Base-by-base conservation (phyloP, 1,139 yeast species). In the Candida dubliniensis region DNA sequence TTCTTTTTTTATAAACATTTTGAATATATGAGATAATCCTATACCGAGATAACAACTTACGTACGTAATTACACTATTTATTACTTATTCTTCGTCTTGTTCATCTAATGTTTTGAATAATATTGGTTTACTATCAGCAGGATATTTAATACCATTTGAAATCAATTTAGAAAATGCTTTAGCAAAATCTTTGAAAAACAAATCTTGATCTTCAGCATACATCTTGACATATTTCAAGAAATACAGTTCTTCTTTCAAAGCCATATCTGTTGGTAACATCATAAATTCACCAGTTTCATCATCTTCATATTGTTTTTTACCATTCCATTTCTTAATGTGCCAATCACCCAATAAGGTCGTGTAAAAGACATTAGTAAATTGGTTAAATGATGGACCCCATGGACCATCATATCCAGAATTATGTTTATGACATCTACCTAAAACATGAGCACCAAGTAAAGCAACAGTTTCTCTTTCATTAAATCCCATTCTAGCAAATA, bases 241-340 rank as follows among this genome's bases (percentile, higher is more conserved):
- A 50, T 71, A 71, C 40, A 79, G 71, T 60, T 86, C 93, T 60
- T 82, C 80, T 46, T 82, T 72, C 56, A 89, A 67, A 2, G 91
- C 85, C 69, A 81, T 78, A 62, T 89, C 96, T 26, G 96, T 79
- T 38, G 95, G 95, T 58, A 89, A 71, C 96, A 89, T 89, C 96
- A 89, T 89, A 56, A 84, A 77, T n/a, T 81, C 70, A 42, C 85
- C 84, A 50, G 86, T 76, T 53, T 79, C 84, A 53, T 78, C 81
- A 59, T 87, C 91, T 63, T 86, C 82, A 62, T 80, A 87, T 67
- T 89, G 96, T 59, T 77, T 78, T 53, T 82, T 79, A 31, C 96
- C 84, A 49, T 77, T 77, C 88, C 95, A 87, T 56, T 82, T 71
- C 59, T 78, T 82, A 49, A 79, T 71, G 51, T 82, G 78, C 98